Percentiles rank a stretch among this genome's conserved stretches.
Conservation (phyloP, 768 basidiomycete genomes). For the Daedaleopsis nitida region DNA sequence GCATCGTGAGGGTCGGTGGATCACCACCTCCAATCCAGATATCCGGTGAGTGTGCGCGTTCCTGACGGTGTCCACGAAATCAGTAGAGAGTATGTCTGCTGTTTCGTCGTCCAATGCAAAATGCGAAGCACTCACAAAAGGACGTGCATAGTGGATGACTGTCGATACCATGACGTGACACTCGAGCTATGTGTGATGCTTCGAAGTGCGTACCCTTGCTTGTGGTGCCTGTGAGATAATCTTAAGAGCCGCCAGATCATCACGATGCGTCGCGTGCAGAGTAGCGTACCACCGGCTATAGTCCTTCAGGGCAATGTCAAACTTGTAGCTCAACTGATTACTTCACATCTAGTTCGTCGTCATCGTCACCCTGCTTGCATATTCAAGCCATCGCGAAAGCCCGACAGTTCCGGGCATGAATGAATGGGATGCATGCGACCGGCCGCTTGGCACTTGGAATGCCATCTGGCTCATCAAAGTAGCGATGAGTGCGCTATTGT, state of each 20-base stretch:
- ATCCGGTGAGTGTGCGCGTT: neutral
- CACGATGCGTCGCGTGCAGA: neutral
- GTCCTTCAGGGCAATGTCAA: neutral
- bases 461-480: constrained; percentile 63
- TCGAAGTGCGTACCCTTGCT: neutral
- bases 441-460: constrained; percentile 70
- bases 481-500: constrained; percentile 47
- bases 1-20: neutral
- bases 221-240: neutral
- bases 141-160: neutral
- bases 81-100: neutral
- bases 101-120: neutral
- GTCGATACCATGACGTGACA: neutral
- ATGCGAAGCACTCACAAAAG: too few species aligned
- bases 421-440: constrained; percentile 65
- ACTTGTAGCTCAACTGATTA: neutral
- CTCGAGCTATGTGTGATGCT: too few species aligned
- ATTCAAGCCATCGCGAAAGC: constrained; percentile 50
- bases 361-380: constrained; percentile 51
- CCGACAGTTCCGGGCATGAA: constrained; percentile 40
- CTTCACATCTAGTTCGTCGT: constrained; percentile 44
- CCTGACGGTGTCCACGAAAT: neutral
- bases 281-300: neutral
- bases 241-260: neutral
- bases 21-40: neutral